Percentiles rank a stretch among this genome's conserved stretches.
Evolutionary conservation across 2,329 filamentous ascomycete species (phyloP).

Genomic region (Fusarium nodosum): DNA sequence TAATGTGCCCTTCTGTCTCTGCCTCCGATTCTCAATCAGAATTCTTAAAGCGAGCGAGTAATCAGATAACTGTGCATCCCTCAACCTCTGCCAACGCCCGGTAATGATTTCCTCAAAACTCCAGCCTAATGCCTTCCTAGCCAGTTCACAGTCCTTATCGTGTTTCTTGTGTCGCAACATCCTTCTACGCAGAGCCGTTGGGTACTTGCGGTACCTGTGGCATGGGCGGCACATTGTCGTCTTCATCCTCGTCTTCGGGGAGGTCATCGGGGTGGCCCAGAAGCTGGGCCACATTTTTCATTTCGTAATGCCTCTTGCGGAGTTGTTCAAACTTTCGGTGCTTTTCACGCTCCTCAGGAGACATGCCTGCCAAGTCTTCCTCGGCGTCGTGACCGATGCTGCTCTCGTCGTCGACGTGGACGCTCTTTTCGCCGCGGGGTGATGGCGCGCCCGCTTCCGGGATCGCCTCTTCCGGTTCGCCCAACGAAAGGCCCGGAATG

Average conservation of each 20-base stretch:
- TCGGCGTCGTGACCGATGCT: conserved; percentile 71
- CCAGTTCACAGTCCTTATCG: conserved; percentile 24
- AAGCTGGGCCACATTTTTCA: conserved; percentile 91
- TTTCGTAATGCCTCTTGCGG: conserved; percentile 98
- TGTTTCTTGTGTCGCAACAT: conserved; percentile 17
- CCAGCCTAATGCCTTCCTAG: conserved; percentile 35
- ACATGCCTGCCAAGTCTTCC: conserved; percentile 66
- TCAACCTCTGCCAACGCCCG: conserved; percentile 47
- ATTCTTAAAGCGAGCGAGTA: conserved; percentile 37
- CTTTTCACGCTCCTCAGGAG: conserved; percentile 85
- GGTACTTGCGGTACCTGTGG: conserved; percentile 61
- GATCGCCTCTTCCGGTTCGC: conserved; percentile 86
- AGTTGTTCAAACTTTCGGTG: conserved; percentile 91
- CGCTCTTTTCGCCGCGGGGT: conserved; percentile 71
- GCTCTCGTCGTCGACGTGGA: conserved; percentile 79
- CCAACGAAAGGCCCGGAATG: conserved; percentile 91
- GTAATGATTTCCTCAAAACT: conserved; percentile 50
- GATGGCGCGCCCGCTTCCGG: conserved; percentile 61
- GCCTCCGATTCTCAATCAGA: conserved; percentile 29
- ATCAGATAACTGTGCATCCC: conserved; percentile 25
- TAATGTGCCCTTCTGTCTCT: conserved; percentile 30
- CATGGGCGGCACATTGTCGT: conserved; percentile 61
- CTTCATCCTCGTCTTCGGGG: conserved; percentile 72
- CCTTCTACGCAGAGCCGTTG: conserved; percentile 54
- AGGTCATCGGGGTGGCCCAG: conserved; percentile 81